A percentile compares a stretch with the other conserved stretches of the same genome.
Evolutionary conservation across 2,329 filamentous ascomycete species (phyloP).

Genomic region (Botryosphaeria agaves): DNA sequence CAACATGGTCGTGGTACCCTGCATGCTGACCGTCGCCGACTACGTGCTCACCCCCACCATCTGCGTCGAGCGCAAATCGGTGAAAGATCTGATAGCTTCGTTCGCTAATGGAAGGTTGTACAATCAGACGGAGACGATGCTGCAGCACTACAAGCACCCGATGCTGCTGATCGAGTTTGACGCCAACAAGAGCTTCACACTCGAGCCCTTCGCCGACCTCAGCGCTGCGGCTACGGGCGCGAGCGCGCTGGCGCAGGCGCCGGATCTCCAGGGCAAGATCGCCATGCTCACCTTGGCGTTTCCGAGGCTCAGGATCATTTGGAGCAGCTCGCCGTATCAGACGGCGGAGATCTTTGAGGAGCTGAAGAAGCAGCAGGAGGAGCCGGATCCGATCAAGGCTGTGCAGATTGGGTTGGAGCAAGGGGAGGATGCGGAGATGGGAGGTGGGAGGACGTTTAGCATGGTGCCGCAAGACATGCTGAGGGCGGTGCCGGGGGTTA

Average conservation of each 20-base stretch:
- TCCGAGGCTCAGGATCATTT: constrained; percentile 76
- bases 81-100: constrained; percentile 79
- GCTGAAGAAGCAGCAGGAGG: constrained; percentile 74
- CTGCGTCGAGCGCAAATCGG: constrained; percentile 85
- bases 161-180: constrained; percentile 97
- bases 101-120: constrained; percentile 86
- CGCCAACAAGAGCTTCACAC: constrained; percentile 89
- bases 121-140: constrained; percentile 86
- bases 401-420: constrained; percentile 64
- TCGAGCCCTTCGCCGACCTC: constrained; percentile 42
- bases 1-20: constrained; percentile 76
- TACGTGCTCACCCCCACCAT: constrained; percentile 86
- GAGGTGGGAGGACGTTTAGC: constrained; percentile 55
- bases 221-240: constrained; percentile 45
- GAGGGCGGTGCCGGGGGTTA: constrained; percentile 67
- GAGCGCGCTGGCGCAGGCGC: constrained; percentile 39
- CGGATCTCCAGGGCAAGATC: constrained; percentile 79
- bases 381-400: constrained; percentile 79
- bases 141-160: constrained; percentile 73
- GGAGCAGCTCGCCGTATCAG: constrained; percentile 85
- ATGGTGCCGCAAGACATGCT: constrained; percentile 84
- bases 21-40: constrained; percentile 91
- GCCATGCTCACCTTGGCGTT: constrained; percentile 88
- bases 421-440: constrained; percentile 34
- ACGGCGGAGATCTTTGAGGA: constrained; percentile 94